A percentile compares a stretch with the other conserved stretches of the same genome.
Evolutionary conservation across 2,329 filamentous ascomycete genomes (phyloP).

Genomic region (Cladosporium sp.): DNA sequence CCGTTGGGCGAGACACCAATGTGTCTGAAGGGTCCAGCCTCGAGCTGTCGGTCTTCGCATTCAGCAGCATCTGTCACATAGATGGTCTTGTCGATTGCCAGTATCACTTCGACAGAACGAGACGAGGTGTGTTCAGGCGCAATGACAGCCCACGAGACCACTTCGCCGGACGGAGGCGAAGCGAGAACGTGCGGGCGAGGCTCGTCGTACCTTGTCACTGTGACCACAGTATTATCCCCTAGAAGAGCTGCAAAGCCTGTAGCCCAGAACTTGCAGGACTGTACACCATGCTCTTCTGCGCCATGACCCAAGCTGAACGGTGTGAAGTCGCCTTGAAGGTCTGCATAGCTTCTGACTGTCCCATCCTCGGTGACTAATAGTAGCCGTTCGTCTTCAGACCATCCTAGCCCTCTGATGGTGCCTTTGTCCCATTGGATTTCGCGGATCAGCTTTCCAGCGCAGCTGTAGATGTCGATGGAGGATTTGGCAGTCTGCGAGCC

Average conservation of each 20-base stretch:
- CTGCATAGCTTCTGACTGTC: conserved; percentile 82
- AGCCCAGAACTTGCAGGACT: conserved; percentile 86
- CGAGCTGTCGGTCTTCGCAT: conserved; percentile 83
- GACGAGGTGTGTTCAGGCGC: conserved; percentile 85
- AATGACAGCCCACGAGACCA: conserved; percentile 86
- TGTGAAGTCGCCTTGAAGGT: conserved; percentile 90
- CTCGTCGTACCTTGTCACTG: conserved; percentile 86
- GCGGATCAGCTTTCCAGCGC: conserved; percentile 75
- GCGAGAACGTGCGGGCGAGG: conserved; percentile 82
- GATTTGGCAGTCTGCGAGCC: conserved; percentile 69
- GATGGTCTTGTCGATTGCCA: conserved; percentile 80
- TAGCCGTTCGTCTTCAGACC: conserved; percentile 93
- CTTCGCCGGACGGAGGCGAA: conserved; percentile 67
- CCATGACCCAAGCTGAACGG: conserved; percentile 88
- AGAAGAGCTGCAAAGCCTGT: conserved; percentile 90
- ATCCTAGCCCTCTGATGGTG: conserved; percentile 80
- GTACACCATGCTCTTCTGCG: conserved; percentile 81
- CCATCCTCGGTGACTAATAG: conserved; percentile 86
- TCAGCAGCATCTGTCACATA: conserved; percentile 84
- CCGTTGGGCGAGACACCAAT: conserved; percentile 89
- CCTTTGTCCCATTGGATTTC: conserved; percentile 75
- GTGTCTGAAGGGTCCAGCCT: conserved; percentile 88
- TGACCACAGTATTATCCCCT: conserved; percentile 78
- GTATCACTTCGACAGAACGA: conserved; percentile 83
- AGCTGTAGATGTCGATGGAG: conserved; percentile 91